Conservation (phyloP, 2,329 filamentous ascomycete genomes). For the Epichloe hybrida region DNA sequence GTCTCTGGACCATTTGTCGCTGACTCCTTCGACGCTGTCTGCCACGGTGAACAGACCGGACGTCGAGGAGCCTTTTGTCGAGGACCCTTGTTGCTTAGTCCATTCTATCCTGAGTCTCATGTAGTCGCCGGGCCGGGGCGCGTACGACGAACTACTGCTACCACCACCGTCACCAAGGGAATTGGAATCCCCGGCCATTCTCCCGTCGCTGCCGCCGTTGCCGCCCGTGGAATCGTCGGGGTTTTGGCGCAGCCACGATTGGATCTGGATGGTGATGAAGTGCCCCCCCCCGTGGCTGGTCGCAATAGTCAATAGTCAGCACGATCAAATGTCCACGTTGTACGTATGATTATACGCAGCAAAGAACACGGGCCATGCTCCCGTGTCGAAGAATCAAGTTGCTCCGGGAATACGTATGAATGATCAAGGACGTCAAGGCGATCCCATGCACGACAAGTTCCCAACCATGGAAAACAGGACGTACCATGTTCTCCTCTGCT, state of each 20-base stretch:
- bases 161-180: no score
- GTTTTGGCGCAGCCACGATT: neutral
- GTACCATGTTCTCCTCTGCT: neutral
- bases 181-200: no score
- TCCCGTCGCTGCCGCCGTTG: neutral
- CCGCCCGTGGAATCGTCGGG: no score
- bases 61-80: neutral
- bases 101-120: conserved; percentile 9
- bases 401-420: no score
- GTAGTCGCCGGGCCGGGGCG: neutral
- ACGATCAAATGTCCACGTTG: no score
- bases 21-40: neutral
- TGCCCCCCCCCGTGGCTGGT: no score
- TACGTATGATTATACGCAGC: no score
- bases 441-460: no score
- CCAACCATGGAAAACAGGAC: neutral
- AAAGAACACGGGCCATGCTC: neutral
- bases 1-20: neutral
- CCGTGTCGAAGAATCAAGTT: neutral
- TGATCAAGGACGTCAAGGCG: no score
- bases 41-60: conserved; percentile 11
- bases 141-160: neutral
- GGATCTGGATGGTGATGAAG: neutral
- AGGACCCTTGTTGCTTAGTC: neutral
- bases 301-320: no score